Conservation (phyloP, 441 rosid species). For the Pelargonium citronellum region DNA sequence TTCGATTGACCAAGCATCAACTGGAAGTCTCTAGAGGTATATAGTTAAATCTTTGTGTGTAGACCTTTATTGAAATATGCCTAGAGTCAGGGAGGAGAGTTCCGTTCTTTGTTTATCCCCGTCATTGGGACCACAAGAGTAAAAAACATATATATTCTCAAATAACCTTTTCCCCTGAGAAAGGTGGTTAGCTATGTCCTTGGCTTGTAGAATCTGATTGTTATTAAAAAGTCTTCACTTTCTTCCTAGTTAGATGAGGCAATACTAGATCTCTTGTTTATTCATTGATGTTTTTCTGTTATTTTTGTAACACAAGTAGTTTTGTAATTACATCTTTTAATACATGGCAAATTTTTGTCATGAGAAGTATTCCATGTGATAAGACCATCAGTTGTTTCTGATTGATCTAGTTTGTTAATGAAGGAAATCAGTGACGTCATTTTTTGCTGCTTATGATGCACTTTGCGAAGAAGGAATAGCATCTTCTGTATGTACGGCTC, state of each 20-base stretch:
- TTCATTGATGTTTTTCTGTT: background rate
- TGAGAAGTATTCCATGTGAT: constrained; percentile 3
- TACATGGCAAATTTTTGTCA: background rate
- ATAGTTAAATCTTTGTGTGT: background rate
- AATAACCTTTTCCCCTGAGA: background rate
- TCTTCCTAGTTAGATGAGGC: background rate
- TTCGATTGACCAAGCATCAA: constrained; percentile 3
- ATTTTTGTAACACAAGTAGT: constrained; percentile 1
- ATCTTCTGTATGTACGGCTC: constrained; percentile 77
- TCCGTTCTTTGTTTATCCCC: background rate
- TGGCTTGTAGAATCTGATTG: background rate
- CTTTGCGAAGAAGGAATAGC: constrained; percentile 94
- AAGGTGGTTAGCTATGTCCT: background rate
- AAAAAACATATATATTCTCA: background rate
- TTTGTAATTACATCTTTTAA: background rate
- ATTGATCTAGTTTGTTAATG: constrained; percentile 28
- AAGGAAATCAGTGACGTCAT: constrained; percentile 80
- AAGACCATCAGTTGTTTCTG: constrained; percentile 15
- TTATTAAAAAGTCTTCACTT: background rate
- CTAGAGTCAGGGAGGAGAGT: background rate
- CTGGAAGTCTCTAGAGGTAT: background rate
- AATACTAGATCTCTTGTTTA: too few relatives aligned
- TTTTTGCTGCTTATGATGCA: constrained; percentile 77
- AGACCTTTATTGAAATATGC: background rate
- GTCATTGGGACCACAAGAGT: constrained; percentile 4